Evolutionary conservation across 257 asterid species (phyloP).

Genomic region (Lantana camara): DNA sequence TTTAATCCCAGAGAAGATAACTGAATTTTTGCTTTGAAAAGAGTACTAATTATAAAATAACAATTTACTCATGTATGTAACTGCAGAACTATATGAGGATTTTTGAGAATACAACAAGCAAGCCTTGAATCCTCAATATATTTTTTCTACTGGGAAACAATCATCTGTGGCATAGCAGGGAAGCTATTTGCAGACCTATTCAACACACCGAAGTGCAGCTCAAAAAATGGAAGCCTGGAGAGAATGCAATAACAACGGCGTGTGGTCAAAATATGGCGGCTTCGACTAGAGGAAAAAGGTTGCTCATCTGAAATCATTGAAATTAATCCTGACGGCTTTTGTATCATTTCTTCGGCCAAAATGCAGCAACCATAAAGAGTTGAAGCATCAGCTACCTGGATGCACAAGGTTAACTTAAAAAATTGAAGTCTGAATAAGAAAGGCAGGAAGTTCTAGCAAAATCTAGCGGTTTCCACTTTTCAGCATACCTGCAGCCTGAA

Average conservation of each 20-base stretch:
- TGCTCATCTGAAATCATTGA: slow-evolving; percentile 76
- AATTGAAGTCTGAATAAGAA: slow-evolving; percentile 5
- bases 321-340: slow-evolving; percentile 87
- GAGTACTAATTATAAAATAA: neutral
- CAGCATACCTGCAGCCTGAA: slow-evolving; percentile 91
- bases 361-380: slow-evolving; percentile 98
- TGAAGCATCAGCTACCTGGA: slow-evolving; percentile 95
- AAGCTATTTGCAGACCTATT: slow-evolving; percentile 60
- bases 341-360: slow-evolving; percentile 91
- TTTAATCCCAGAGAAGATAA: slow-evolving; percentile 2
- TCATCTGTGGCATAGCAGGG: neutral
- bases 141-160: slow-evolving; percentile 23
- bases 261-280: slow-evolving; percentile 84
- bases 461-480: too few relatives aligned
- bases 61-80: slow-evolving; percentile 11
- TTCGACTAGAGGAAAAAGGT: slow-evolving; percentile 50
- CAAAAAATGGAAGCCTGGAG: slow-evolving; percentile 93
- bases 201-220: slow-evolving; percentile 91
- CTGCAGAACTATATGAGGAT: slow-evolving; percentile 11
- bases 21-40: slow-evolving; percentile 13
- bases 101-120: neutral
- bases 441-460: neutral
- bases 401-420: slow-evolving; percentile 25
- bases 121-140: slow-evolving; percentile 3
- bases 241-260: slow-evolving; percentile 97